Evolutionary conservation across 257 asterid species (phyloP), one percentile per base, ranked within the genome.

Genomic region (Coffea eugenioides): DNA sequence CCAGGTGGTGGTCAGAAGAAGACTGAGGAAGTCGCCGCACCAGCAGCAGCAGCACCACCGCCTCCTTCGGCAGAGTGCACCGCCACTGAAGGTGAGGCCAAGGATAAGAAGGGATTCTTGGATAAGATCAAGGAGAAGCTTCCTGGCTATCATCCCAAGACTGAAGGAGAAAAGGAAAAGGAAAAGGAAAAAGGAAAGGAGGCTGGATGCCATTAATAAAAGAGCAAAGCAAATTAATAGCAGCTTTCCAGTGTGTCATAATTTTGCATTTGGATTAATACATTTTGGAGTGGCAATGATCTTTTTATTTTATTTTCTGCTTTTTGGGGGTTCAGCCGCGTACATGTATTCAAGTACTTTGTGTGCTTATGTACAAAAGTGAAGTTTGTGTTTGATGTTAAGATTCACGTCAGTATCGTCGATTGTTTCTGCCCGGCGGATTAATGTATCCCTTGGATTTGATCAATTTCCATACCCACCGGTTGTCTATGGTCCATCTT

Each of bases 61-160:
- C 86, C 91, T 2, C 81, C 78, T 3, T 31, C 66, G 0, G 74
- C 62, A 0, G 93, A 83, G 41, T 71, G 56, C 76, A 41, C 78
- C 81, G 15, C 85, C 79, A 77, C 86, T 0, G 91, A 84, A 46
- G 86, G 45, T 0, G 91, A 85, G 80, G 88, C 83, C 2, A 89
- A 90, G 79, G 97, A 92, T 56, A 93, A 93, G 86, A 95, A 93
- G 78, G 94, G 99, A 0, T 91, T 95, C 80, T 57, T 93, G 88
- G 97, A 92, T 14, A 95, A 95, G 92, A 93, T 95, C 76, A 95
- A 93, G 94, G 99, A 93, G 86, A 95, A 95, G 80, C 75, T 95
- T 8, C 99, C 97, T 1, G 98, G 99, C 15, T 88, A 88, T 83
- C 97, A 93, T 80, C 31, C 88, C 57, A 91, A 93, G 92, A 80